A percentile compares a stretch with the other conserved stretches of the same genome.
phyloP scores from a whole-genome alignment of 108 stramenopile species.

The Seminavis robusta region DNA sequence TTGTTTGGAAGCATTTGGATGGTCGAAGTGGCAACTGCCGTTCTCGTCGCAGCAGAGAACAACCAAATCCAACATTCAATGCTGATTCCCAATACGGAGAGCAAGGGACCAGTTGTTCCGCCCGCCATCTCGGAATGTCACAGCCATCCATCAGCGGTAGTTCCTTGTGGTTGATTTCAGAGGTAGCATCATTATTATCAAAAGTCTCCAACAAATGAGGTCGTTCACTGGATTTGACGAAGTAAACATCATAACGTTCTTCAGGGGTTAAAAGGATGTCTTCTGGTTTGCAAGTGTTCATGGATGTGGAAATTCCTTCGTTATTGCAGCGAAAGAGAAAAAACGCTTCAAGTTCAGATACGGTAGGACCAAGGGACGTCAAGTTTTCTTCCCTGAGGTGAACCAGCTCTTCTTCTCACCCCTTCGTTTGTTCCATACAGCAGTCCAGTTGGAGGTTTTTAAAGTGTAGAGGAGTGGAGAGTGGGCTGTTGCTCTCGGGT shows the following conservation, averaged over 20 bases:
- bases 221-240: constrained; percentile 72
- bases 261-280: constrained; percentile 41
- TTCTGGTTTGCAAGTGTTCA: too few relatives aligned
- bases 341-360: too few relatives aligned
- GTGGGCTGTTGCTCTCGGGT: too few relatives aligned
- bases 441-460: too few relatives aligned
- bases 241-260: constrained; percentile 70
- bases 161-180: not conserved
- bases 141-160: constrained; percentile 74
- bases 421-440: too few relatives aligned
- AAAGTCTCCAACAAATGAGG: constrained; percentile 49
- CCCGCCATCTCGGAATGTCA: constrained; percentile 73
- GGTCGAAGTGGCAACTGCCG: constrained; percentile 42
- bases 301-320: too few relatives aligned
- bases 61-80: constrained; percentile 65
- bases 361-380: too few relatives aligned
- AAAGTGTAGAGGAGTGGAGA: too few relatives aligned
- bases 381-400: too few relatives aligned
- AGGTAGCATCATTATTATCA: not conserved
- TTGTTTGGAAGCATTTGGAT: constrained; percentile 4
- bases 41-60: constrained; percentile 60
- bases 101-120: constrained; percentile 29
- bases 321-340: too few relatives aligned
- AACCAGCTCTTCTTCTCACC: too few relatives aligned
- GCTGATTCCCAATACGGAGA: constrained; percentile 14